A percentile compares a stretch with the other conserved stretches of the same genome.
phyloP scores from a whole-genome alignment of 1,284 basidiomycete genomes.

The Peniophora sp. region DNA sequence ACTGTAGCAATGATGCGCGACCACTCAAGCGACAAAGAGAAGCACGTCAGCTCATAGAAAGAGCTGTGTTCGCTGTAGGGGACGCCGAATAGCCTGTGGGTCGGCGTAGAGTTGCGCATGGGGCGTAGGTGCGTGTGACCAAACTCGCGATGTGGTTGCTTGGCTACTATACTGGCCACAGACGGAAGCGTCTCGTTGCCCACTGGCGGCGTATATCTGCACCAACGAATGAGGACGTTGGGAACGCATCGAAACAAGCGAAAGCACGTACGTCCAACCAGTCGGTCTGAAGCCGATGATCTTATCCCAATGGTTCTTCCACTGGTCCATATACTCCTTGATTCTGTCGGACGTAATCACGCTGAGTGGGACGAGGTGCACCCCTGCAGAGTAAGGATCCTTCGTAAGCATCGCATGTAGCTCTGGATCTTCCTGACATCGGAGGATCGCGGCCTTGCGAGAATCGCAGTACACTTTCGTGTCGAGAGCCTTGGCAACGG shows the following conservation, averaged over 20 bases:
- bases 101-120: conserved; percentile 62
- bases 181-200: conserved; percentile 58
- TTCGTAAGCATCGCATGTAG: conserved; percentile 73
- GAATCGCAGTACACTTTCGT: conserved; percentile 90
- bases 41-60: conserved; percentile 91
- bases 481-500: conserved; percentile 75
- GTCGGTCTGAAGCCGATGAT: conserved; percentile 87
- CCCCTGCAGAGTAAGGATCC: conserved; percentile 70
- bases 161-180: conserved; percentile 59
- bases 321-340: conserved; percentile 70
- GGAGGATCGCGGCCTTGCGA: conserved; percentile 73
- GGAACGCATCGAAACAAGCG: neutral
- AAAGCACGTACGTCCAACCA: conserved; percentile 76
- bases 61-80: conserved; percentile 97
- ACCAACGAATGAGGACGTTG: neutral
- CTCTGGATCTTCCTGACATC: conserved; percentile 78
- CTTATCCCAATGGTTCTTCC: conserved; percentile 66
- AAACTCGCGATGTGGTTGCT: conserved; percentile 60
- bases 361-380: conserved; percentile 82
- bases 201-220: conserved; percentile 66
- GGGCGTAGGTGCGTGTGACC: conserved; percentile 61
- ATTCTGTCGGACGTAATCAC: conserved; percentile 77
- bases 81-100: conserved; percentile 77
- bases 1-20: conserved; percentile 91
- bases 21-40: conserved; percentile 81